phyloP scores from a whole-genome alignment of 148 eudicot species.

The Mesembryanthemum crystallinum region DNA sequence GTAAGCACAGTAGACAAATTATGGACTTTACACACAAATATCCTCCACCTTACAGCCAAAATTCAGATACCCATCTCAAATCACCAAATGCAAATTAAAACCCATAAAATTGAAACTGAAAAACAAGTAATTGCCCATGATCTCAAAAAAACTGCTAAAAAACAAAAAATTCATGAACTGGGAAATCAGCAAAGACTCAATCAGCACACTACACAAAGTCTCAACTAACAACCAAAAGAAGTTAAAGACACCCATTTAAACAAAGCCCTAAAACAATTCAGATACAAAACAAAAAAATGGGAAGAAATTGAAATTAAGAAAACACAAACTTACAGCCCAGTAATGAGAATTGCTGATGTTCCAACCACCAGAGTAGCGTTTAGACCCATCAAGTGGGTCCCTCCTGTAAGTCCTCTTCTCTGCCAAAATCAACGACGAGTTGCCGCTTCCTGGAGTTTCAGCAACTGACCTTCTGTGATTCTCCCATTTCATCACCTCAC shows the following conservation, averaged over 20 bases:
- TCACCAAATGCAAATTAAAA: background rate
- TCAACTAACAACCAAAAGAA: conserved; percentile 1
- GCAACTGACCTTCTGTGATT: conserved; percentile 25
- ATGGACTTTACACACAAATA: background rate
- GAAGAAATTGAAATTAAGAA: background rate
- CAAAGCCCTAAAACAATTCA: conserved; percentile 12
- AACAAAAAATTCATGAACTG: background rate
- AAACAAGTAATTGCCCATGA: background rate
- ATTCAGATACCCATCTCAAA: background rate
- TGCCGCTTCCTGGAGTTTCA: conserved; percentile 22
- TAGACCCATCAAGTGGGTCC: conserved; percentile 45
- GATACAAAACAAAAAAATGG: background rate
- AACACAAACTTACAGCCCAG: conserved; percentile 41
- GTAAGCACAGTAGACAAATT: background rate
- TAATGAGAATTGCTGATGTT: conserved; percentile 53
- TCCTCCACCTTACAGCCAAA: background rate
- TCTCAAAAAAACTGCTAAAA: background rate
- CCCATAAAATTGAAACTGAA: background rate
- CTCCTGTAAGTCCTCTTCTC: conserved; percentile 47
- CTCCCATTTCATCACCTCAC: conserved; percentile 10
- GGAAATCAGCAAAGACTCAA: conserved; percentile 7
- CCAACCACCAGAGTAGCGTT: conserved; percentile 61
- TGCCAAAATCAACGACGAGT: conserved; percentile 43
- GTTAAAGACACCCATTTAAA: background rate
- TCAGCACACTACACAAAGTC: background rate